Evolutionary conservation across 2,329 filamentous ascomycete genomes (phyloP).

Genomic region (Colletotrichum cereale): DNA sequence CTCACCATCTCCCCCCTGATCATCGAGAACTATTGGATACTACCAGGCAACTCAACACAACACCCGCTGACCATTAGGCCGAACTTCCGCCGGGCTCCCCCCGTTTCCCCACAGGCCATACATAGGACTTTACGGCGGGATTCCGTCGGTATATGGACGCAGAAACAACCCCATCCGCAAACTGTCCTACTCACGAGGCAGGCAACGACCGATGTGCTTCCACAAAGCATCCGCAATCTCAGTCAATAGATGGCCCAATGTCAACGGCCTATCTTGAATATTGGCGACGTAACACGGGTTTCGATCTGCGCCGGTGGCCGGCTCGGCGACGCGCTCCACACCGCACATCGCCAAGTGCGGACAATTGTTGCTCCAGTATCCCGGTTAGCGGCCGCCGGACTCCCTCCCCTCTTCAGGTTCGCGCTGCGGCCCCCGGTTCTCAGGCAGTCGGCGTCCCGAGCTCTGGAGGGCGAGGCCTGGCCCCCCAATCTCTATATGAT

Average conservation of each 20-base stretch:
- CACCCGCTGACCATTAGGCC: conserved; percentile 18
- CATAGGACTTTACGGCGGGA: conserved; percentile 16
- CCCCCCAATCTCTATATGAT: conserved; percentile 29
- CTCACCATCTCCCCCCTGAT: background rate
- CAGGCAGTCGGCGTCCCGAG: conserved; percentile 16
- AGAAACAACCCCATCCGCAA: background rate
- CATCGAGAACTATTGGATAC: conserved; percentile 10
- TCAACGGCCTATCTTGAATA: conserved; percentile 4
- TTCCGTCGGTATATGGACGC: conserved; percentile 27
- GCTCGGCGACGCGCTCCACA: conserved; percentile 22
- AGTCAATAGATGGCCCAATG: conserved; percentile 4
- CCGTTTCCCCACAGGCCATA: conserved; percentile 17
- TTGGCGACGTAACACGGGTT: background rate
- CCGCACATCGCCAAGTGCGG: conserved; percentile 25
- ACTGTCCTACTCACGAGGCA: background rate
- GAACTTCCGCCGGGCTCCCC: conserved; percentile 17
- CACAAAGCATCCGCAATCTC: background rate
- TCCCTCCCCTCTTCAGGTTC: conserved; percentile 23
- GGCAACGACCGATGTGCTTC: background rate
- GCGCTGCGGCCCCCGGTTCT: conserved; percentile 14
- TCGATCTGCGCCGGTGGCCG: conserved; percentile 6
- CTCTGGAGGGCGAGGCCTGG: conserved; percentile 11
- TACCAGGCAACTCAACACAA: background rate
- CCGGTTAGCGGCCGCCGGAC: conserved; percentile 22
- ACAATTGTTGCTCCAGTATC: conserved; percentile 24